Evolutionary conservation across 768 basidiomycete species (phyloP), one percentile per base, ranked within the genome.

Genomic region (Fomitopsis serialis): DNA sequence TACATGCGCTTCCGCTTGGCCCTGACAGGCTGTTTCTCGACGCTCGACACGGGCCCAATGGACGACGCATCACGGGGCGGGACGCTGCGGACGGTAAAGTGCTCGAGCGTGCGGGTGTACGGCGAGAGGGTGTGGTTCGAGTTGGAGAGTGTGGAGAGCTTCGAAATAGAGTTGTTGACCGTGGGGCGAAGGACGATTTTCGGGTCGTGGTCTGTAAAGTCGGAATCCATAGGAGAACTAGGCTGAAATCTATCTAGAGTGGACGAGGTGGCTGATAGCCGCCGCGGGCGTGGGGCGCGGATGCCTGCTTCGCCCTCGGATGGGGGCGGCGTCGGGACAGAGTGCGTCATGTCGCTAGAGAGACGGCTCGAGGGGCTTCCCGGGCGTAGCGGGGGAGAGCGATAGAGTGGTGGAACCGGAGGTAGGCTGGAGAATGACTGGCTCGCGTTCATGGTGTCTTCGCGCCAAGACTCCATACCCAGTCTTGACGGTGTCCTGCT

Each of bases 121-220:
- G 95, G 96, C 0, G 89, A 92, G 2, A 99, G 74, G 0, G 96
- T 99, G 63, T 97, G 96, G 63, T 97, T 92, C 1, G 92, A 93
- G 60, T 86, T 78, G 19, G 83, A 85, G 44, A 99, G 81, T 3
- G 89, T 90, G 17, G 91, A 87, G 10, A 98, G 74, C 57, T 96
- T 91, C 52, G 88, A 90, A 21, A 96, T 77, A 5, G 86, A 84
- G 58, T 85, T 84, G 70, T 84, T 87, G 12, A 82, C 66, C 0
- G 78, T 71, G 0, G 87, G 85, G 13, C 81, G 80, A 47, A 90
- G 77, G 17, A 83, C 67, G 58, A 87, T 85, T 56, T 80, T 79
- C 21, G 80, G 78, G 42, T 76, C 73, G 37, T 70, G 66, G 25
- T 78, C 77, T 1, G 66, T 54, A 42, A 64, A 42, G 45, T 65